Evolutionary conservation across 2,329 filamentous ascomycete genomes (phyloP).

Genomic region (Epicoccum nigrum): DNA sequence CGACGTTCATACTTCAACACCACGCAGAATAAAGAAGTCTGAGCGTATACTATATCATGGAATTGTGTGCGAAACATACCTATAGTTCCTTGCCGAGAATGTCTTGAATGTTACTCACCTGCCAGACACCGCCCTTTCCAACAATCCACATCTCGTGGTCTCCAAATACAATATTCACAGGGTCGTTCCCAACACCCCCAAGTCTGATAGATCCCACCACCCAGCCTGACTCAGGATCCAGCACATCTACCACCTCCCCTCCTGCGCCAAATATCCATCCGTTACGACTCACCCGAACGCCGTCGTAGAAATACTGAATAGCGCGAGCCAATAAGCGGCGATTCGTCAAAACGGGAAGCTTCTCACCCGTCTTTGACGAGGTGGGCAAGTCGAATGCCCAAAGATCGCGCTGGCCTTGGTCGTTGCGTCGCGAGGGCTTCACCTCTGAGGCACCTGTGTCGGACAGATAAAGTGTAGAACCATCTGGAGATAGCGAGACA

Average conservation of each 20-base stretch:
- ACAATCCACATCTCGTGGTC: background rate
- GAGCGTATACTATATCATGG: too few relatives aligned
- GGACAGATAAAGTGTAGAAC: background rate
- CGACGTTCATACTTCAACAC: too few relatives aligned
- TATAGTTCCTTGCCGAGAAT: background rate
- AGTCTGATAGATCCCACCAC: background rate
- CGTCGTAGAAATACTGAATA: background rate
- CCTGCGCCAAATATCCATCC: background rate
- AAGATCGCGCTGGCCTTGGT: too few relatives aligned
- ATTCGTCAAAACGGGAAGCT: background rate
- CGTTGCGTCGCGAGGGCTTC: background rate
- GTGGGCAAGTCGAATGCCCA: too few relatives aligned
- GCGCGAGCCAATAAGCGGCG: background rate
- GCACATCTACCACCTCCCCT: background rate
- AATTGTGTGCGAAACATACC: too few relatives aligned
- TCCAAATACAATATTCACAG: background rate
- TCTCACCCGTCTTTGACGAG: too few relatives aligned
- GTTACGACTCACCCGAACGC: background rate
- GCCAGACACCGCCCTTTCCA: background rate
- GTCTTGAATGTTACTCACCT: background rate
- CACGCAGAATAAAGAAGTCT: too few relatives aligned
- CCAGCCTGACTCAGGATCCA: background rate
- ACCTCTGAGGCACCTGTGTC: background rate
- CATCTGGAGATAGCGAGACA: background rate
- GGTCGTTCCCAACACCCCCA: background rate